A percentile compares a stretch with the other conserved stretches of the same genome.
Conservation (phyloP, 2,329 filamentous ascomycete species). For the Aureobasidium vineae region DNA sequence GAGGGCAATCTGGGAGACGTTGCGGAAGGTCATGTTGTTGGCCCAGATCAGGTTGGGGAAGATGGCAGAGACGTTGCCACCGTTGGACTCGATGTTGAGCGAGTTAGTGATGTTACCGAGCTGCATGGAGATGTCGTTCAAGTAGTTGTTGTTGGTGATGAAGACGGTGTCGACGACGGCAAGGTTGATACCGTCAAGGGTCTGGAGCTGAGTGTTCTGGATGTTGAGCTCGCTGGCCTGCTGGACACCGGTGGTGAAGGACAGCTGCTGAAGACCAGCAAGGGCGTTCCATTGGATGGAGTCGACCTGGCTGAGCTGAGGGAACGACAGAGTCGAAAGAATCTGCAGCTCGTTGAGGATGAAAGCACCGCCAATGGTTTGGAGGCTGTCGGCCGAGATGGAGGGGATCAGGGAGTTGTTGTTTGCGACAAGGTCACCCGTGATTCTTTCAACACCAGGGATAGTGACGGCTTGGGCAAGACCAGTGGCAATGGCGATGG, state of each 20-base stretch:
- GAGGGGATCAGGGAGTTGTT: conserved; percentile 62
- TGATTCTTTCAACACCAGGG: conserved; percentile 60
- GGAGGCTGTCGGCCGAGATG: conserved; percentile 61
- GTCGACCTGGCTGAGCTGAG: conserved; percentile 62
- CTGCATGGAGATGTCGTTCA: conserved; percentile 72
- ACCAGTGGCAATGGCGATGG: conserved; percentile 61
- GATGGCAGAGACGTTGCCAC: conserved; percentile 64
- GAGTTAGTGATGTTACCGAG: conserved; percentile 70
- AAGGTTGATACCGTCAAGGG: conserved; percentile 78
- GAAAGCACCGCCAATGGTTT: conserved; percentile 68
- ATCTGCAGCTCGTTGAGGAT: conserved; percentile 65
- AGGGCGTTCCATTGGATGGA: conserved; percentile 71
- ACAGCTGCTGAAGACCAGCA: conserved; percentile 59
- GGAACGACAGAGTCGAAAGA: conserved; percentile 67
- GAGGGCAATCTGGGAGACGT: conserved; percentile 70
- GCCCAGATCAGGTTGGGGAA: conserved; percentile 78
- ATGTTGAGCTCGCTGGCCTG: conserved; percentile 69
- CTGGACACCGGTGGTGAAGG: conserved; percentile 64
- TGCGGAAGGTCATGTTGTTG: conserved; percentile 77
- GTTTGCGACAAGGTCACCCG: conserved; percentile 53
- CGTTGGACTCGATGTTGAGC: conserved; percentile 78
- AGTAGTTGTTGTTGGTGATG: conserved; percentile 86
- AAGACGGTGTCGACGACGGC: conserved; percentile 68
- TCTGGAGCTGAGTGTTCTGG: conserved; percentile 79
- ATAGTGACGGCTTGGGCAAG: conserved; percentile 61